Percentiles rank a stretch among this genome's conserved stretches.
Evolutionary conservation across 2,329 filamentous ascomycete genomes (phyloP).

Genomic region (Graphiopsis chlorocephala): DNA sequence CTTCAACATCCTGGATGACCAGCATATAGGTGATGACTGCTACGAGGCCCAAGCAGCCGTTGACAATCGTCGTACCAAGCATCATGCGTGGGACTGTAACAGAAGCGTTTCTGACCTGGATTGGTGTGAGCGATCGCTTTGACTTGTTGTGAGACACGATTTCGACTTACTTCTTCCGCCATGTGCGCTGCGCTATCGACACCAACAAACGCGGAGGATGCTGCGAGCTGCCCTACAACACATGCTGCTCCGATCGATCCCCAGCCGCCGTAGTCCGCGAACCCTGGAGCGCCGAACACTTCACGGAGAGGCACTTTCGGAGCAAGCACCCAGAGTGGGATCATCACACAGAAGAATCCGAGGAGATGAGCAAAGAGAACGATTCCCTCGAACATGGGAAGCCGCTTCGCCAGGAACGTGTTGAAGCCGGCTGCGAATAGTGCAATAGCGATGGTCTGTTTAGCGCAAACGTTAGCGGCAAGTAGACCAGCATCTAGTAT

Average conservation of each 20-base stretch:
- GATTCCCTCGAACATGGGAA: constrained; percentile 42
- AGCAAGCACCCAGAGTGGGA: constrained; percentile 46
- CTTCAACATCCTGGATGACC: constrained; percentile 38
- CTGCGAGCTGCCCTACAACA: constrained; percentile 37
- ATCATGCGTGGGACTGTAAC: constrained; percentile 46
- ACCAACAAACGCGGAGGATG: constrained; percentile 15
- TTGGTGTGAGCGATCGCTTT: neutral
- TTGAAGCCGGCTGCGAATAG: constrained; percentile 41
- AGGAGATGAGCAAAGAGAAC: constrained; percentile 49
- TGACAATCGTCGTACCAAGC: constrained; percentile 44
- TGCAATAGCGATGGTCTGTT: constrained; percentile 36
- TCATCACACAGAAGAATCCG: constrained; percentile 51
- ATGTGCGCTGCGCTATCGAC: constrained; percentile 15
- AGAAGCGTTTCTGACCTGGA: constrained; percentile 23
- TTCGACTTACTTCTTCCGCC: constrained; percentile 23
- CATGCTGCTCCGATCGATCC: constrained; percentile 39
- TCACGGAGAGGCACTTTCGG: constrained; percentile 48
- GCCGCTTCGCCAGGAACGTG: constrained; percentile 39
- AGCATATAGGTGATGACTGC: constrained; percentile 42
- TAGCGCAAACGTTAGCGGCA: constrained; percentile 32
- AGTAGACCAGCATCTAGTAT: neutral
- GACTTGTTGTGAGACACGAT: neutral
- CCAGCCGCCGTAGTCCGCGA: constrained; percentile 43
- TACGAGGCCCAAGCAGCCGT: constrained; percentile 44
- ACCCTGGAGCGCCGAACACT: constrained; percentile 32